Percentiles rank a stretch among this genome's conserved stretches.
phyloP scores from a whole-genome alignment of 257 asterid genomes.

The Handroanthus guayacan region DNA sequence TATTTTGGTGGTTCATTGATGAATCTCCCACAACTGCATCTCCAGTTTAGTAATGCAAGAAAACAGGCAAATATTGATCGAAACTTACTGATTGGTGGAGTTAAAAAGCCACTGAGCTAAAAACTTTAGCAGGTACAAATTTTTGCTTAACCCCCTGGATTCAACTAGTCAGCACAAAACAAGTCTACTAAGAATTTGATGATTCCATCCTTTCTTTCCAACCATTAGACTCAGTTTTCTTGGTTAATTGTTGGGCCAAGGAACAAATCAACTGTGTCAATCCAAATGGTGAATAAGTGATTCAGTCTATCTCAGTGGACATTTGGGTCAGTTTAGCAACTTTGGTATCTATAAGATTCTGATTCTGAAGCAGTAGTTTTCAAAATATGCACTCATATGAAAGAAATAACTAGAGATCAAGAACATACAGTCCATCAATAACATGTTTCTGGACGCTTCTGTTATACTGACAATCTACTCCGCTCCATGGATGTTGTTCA shows the following conservation, averaged over 20 bases:
- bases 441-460: conserved; percentile 70
- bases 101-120: conserved; percentile 8
- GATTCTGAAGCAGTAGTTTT: neutral
- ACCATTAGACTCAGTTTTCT: conserved; percentile 10
- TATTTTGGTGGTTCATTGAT: neutral
- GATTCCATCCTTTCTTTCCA: neutral
- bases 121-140: neutral
- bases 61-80: conserved; percentile 3
- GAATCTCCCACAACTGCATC: conserved; percentile 9
- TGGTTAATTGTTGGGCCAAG: conserved; percentile 7
- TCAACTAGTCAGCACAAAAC: neutral
- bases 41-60: conserved; percentile 1
- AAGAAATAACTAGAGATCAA: conserved; percentile 36
- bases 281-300: neutral
- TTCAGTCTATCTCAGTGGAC: conserved; percentile 18
- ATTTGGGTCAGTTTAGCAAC: conserved; percentile 14
- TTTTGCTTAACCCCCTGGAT: neutral
- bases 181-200: neutral
- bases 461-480: conserved; percentile 88
- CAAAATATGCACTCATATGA: neutral
- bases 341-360: conserved; percentile 1
- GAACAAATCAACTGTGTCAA: neutral
- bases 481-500: conserved; percentile 97
- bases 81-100: neutral
- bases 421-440: conserved; percentile 93